Conservation (phyloP, 2,329 filamentous ascomycete species). For the Phyllosticta capitalensis region DNA sequence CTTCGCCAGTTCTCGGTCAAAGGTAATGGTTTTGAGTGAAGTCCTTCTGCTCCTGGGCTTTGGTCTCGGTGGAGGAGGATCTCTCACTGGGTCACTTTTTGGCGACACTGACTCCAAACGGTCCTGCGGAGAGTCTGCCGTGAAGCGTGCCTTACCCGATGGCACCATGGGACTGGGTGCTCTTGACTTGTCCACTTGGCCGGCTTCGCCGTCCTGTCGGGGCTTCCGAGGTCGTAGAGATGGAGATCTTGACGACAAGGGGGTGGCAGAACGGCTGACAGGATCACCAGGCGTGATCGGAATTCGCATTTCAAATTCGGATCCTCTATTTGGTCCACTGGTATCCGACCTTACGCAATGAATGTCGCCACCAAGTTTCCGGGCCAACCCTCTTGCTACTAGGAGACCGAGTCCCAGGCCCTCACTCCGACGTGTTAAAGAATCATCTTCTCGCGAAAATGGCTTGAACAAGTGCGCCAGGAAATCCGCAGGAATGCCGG, state of each 20-base stretch:
- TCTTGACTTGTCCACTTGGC: neutral
- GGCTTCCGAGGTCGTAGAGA: constrained; percentile 10
- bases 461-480: constrained; percentile 59
- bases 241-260: constrained; percentile 2
- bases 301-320: constrained; percentile 59
- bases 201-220: constrained; percentile 8
- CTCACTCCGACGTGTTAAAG: constrained; percentile 57
- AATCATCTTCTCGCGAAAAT: constrained; percentile 60
- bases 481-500: constrained; percentile 58
- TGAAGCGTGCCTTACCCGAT: neutral
- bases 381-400: constrained; percentile 61
- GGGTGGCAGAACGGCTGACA: constrained; percentile 2
- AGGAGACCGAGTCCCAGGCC: constrained; percentile 59
- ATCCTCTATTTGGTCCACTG: constrained; percentile 50
- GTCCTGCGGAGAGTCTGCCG: neutral
- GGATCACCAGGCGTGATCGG: constrained; percentile 47
- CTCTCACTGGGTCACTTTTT: neutral
- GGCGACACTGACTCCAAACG: neutral
- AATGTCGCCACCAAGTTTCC: constrained; percentile 60
- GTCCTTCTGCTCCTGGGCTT: constrained; percentile 12
- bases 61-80: constrained; percentile 14
- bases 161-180: neutral
- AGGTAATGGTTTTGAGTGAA: constrained; percentile 20
- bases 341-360: constrained; percentile 55
- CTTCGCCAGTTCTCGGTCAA: constrained; percentile 49